Evolutionary conservation across 768 basidiomycete species (phyloP).

Genomic region (Asterophora lycoperdoides): DNA sequence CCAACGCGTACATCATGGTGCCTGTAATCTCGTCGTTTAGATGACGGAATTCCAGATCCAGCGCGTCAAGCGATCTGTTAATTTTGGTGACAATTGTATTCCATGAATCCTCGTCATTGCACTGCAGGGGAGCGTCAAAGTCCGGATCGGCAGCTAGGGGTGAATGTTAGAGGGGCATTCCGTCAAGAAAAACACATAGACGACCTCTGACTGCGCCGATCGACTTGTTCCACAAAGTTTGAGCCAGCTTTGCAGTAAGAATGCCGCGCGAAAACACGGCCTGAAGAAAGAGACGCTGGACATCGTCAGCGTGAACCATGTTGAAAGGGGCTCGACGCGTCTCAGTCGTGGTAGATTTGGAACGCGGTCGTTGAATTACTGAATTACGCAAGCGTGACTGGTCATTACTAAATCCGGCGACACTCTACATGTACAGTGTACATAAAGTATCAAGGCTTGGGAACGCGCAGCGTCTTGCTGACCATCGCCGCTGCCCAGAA

Average conservation of each 20-base stretch:
- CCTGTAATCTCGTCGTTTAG: slow-evolving; percentile 63
- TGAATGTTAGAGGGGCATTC: slow-evolving; percentile 6
- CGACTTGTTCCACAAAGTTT: slow-evolving; percentile 64
- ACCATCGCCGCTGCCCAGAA: slow-evolving; percentile 96
- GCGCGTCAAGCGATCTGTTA: slow-evolving; percentile 58
- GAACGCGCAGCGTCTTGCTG: slow-evolving; percentile 90
- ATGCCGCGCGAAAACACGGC: slow-evolving; percentile 68
- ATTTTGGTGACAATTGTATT: slow-evolving; percentile 53
- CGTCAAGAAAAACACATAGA: slow-evolving; percentile 3
- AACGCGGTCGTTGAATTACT: neutral
- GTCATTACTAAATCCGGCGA: slow-evolving; percentile 10
- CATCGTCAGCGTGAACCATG: slow-evolving; percentile 55
- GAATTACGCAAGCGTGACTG: slow-evolving; percentile 7
- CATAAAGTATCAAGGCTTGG: slow-evolving; percentile 56
- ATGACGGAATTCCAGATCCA: slow-evolving; percentile 71
- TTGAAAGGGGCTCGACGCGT: slow-evolving; percentile 19
- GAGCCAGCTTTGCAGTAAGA: slow-evolving; percentile 60
- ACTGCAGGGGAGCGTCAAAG: slow-evolving; percentile 38
- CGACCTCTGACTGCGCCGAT: slow-evolving; percentile 65
- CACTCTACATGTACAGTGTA: neutral
- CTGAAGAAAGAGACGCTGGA: slow-evolving; percentile 76
- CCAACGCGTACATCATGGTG: slow-evolving; percentile 62
- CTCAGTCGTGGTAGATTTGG: slow-evolving; percentile 1
- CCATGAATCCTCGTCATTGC: slow-evolving; percentile 47
- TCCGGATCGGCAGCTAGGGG: slow-evolving; percentile 48